These are phyloP conservation scores for Zasmidium angulare DNA, from an alignment of 2,329 filamentous ascomycete species.

Conservation along the genomic window DNA sequence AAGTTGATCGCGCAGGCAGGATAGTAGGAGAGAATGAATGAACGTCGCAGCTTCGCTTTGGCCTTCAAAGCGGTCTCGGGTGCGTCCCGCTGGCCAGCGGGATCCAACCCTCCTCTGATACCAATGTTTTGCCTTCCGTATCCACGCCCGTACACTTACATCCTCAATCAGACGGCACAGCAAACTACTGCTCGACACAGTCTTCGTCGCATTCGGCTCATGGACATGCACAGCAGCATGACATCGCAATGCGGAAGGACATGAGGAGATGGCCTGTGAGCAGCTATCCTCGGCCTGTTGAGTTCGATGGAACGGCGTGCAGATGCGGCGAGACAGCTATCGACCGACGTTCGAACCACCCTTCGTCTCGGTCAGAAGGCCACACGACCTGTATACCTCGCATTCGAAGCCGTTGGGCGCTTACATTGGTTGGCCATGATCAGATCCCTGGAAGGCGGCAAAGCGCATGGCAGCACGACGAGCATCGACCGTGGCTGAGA, in stretches of 20 bases:
- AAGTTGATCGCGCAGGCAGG: neutral
- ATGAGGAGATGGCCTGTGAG: too few relatives aligned
- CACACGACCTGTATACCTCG: neutral
- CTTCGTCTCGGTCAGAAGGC: neutral
- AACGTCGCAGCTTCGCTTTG: neutral
- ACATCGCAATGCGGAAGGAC: too few relatives aligned
- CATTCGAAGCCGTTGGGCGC: neutral
- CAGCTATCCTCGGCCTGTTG: neutral
- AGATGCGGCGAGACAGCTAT: neutral
- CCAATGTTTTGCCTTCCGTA: neutral
- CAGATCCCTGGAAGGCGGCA: neutral
- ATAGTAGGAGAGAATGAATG: neutral
- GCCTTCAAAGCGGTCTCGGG: neutral
- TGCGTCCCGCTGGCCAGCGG: neutral
- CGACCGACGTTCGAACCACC: neutral
- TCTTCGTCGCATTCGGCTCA: too few relatives aligned
- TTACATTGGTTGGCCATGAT: neutral
- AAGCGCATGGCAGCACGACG: neutral
- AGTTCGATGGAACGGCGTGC: neutral
- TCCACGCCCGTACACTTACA: too few relatives aligned
- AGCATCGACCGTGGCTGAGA: neutral
- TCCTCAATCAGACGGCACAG: too few relatives aligned
- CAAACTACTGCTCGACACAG: too few relatives aligned
- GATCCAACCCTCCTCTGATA: neutral
- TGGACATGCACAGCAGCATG: too few relatives aligned